Percentiles rank a stretch among this genome's conserved stretches.
phyloP scores from a whole-genome alignment of 2,329 filamentous ascomycete species.

The Chalara sp. region DNA sequence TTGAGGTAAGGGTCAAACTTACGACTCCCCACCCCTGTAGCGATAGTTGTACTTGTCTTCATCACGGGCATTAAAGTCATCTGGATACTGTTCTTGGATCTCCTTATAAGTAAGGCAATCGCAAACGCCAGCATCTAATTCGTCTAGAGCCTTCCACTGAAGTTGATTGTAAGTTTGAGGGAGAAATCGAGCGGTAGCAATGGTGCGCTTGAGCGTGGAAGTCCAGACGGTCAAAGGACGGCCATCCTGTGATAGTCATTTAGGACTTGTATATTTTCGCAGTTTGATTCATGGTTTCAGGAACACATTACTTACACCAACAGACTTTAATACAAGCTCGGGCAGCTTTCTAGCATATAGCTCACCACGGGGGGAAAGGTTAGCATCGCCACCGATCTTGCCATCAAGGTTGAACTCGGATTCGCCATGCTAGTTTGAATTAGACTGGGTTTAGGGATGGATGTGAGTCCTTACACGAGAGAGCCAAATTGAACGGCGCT shows the following conservation, averaged over 20 bases:
- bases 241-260: slow-evolving; percentile 35
- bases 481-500: slow-evolving; percentile 91
- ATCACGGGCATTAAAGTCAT: slow-evolving; percentile 91
- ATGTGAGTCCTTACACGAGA: slow-evolving; percentile 60
- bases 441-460: slow-evolving; percentile 6
- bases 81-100: slow-evolving; percentile 84
- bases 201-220: slow-evolving; percentile 74
- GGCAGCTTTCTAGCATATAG: slow-evolving; percentile 82
- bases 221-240: slow-evolving; percentile 67
- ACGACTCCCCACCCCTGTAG: slow-evolving; percentile 90
- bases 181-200: slow-evolving; percentile 81
- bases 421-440: slow-evolving; percentile 69
- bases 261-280: neutral
- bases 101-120: slow-evolving; percentile 85
- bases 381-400: slow-evolving; percentile 86
- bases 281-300: slow-evolving; percentile 10
- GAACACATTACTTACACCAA: slow-evolving; percentile 57
- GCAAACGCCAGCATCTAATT: slow-evolving; percentile 93
- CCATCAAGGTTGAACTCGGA: slow-evolving; percentile 87
- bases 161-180: slow-evolving; percentile 81
- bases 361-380: slow-evolving; percentile 79
- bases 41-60: slow-evolving; percentile 99
- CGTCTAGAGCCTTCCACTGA: slow-evolving; percentile 97
- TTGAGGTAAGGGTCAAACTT: slow-evolving; percentile 5
- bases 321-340: slow-evolving; percentile 75